These are phyloP conservation scores for Wallacemonas sp. DNA, from an alignment of 208 protist genomes.

Conservation along the genomic window DNA sequence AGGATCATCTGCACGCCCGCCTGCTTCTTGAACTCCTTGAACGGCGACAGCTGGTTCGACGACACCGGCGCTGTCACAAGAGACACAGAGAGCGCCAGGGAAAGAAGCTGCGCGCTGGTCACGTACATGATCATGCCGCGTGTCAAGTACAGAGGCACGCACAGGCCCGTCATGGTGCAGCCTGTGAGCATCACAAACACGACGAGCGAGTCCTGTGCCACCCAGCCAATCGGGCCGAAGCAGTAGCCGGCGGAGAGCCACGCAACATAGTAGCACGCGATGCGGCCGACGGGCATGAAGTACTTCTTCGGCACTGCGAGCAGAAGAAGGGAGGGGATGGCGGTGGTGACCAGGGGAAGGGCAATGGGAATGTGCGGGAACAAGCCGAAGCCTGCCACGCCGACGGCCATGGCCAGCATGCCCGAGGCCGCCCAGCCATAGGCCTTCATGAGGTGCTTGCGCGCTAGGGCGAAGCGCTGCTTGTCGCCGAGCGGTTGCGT, in stretches of 20 bases:
- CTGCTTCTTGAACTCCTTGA: slow-evolving; percentile 36
- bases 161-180: slow-evolving; percentile 76
- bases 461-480: slow-evolving; percentile 41
- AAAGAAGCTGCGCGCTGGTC: slow-evolving; percentile 71
- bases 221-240: slow-evolving; percentile 76
- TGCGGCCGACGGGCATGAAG: slow-evolving; percentile 42
- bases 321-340: slow-evolving; percentile 46
- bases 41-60: slow-evolving; percentile 21
- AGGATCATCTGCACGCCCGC: slow-evolving; percentile 48
- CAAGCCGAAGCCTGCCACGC: slow-evolving; percentile 46
- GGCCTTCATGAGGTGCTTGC: slow-evolving; percentile 51
- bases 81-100: slow-evolving; percentile 52
- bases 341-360: slow-evolving; percentile 46
- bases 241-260: slow-evolving; percentile 62
- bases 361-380: slow-evolving; percentile 59
- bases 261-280: slow-evolving; percentile 43
- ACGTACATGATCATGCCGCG: slow-evolving; percentile 86
- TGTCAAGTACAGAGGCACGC: slow-evolving; percentile 75
- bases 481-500: slow-evolving; percentile 66
- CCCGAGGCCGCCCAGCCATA: slow-evolving; percentile 54
- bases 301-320: slow-evolving; percentile 41
- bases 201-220: slow-evolving; percentile 65
- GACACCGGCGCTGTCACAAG: slow-evolving; percentile 49
- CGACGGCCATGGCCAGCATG: slow-evolving; percentile 45
- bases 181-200: slow-evolving; percentile 49